Base-by-base conservation (phyloP, 768 basidiomycete genomes). In the Naganishia vaughanmartiniae region DNA sequence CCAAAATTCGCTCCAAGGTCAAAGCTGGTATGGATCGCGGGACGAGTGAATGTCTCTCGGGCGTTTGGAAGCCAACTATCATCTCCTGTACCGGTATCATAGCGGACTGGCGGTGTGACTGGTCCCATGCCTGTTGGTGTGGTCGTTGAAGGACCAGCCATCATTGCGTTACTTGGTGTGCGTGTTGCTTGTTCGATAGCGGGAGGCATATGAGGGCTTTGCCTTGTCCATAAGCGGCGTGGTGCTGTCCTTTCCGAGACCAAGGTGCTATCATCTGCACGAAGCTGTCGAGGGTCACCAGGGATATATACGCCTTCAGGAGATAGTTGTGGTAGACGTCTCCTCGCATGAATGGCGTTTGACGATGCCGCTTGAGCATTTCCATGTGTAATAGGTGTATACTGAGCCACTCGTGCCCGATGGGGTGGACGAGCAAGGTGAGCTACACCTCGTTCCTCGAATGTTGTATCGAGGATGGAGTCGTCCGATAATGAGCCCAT, bases 401-500 rank as follows among this genome's bases (percentile, higher is more conserved):
- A 51, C 48, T 26, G 19, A 15, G n/a, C 6, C 21, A 15, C 4
- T 17, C 54, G 54, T 5, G 33, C 2, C 6, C 39, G 34, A 24
- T 21, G 57, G 11, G 31, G 57, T 24, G n/a, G 34, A 12, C 6
- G 34, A 10, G 57, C 15, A 30, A n/a, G 34, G 5, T 7, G 34
- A n/a, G 57, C 11, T 17, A 6, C 42, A 30, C 39, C 39, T n/a
- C 36, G 42, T 14, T n/a, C 39, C 24, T 63, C 60, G 60, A 26
- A 42, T 6, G 60, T 45, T 19, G 42, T 15, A 45, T 63, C 60
- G 3, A 63, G 39, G 42, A 63, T 63, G 42, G 60, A 63, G 24
- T 63, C 60, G 28, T 63, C 39, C 12, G 60, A 63, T 2, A 15
- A 14, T 6, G 60, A 63, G 21, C 4, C 30, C 60, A 3, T 36